Conservation (phyloP, 1,284 basidiomycete genomes). For the Phlebopus sp. region DNA sequence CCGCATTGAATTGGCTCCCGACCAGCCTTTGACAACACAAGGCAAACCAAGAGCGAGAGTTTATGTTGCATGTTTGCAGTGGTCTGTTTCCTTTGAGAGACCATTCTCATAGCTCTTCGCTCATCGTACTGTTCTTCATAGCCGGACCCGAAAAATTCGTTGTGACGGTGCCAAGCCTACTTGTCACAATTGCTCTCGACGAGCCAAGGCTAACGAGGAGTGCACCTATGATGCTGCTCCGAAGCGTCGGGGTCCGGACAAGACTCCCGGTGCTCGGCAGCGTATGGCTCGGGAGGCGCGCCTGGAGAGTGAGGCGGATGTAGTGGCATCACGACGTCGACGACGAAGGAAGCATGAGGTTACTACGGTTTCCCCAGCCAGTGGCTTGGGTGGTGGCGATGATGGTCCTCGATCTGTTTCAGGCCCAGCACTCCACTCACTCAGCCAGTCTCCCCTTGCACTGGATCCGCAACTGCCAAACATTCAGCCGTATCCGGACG, state of each 20-base stretch:
- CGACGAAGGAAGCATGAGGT: slow-evolving; percentile 30
- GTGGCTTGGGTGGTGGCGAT: slow-evolving; percentile 4
- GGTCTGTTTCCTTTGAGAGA: slow-evolving; percentile 41
- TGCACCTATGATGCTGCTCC: slow-evolving; percentile 67
- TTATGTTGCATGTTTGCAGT: slow-evolving; percentile 75
- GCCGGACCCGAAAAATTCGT: slow-evolving; percentile 73
- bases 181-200: slow-evolving; percentile 67
- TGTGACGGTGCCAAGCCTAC: slow-evolving; percentile 76
- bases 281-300: slow-evolving; percentile 42
- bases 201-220: slow-evolving; percentile 38
- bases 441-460: slow-evolving; percentile 13
- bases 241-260: slow-evolving; percentile 75
- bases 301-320: slow-evolving; percentile 25
- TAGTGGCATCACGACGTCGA: slow-evolving; percentile 32
- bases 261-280: slow-evolving; percentile 68
- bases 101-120: background rate
- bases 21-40: slow-evolving; percentile 74
- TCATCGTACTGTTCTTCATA: slow-evolving; percentile 26
- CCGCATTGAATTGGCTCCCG: slow-evolving; percentile 59
- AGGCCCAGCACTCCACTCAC: background rate
- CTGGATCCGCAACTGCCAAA: slow-evolving; percentile 26
- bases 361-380: slow-evolving; percentile 8
- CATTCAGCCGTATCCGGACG: slow-evolving; percentile 11
- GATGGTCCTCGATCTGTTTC: background rate
- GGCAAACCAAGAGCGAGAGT: slow-evolving; percentile 69